Evolutionary conservation across 768 basidiomycete genomes (phyloP).

Genomic region (Pisolithus sp.): DNA sequence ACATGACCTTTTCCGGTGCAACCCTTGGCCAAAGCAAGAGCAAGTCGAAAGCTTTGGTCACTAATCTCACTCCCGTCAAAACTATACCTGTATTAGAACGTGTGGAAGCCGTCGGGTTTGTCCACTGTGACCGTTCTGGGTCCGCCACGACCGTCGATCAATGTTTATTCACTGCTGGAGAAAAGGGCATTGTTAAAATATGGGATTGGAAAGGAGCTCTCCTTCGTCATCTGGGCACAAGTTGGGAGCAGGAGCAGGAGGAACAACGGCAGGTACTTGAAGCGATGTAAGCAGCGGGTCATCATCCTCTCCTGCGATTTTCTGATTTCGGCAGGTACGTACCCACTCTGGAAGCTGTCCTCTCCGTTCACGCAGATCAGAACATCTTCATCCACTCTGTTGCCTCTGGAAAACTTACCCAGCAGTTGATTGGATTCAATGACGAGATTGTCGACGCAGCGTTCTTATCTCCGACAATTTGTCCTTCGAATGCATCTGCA

Average conservation of each 20-base stretch:
- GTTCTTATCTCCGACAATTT: slow-evolving; percentile 54
- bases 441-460: slow-evolving; percentile 93
- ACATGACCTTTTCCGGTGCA: slow-evolving; percentile 37
- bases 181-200: slow-evolving; percentile 77
- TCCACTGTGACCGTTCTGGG: slow-evolving; percentile 44
- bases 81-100: slow-evolving; percentile 83
- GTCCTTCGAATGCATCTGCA: slow-evolving; percentile 15
- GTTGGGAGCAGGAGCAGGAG: slow-evolving; percentile 49
- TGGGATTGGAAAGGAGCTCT: slow-evolving; percentile 76
- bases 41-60: slow-evolving; percentile 44
- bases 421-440: slow-evolving; percentile 93
- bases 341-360: slow-evolving; percentile 52
- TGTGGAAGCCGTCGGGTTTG: slow-evolving; percentile 78
- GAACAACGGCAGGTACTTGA: slow-evolving; percentile 81
- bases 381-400: slow-evolving; percentile 92
- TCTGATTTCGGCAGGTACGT: slow-evolving; percentile 52
- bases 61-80: slow-evolving; percentile 55
- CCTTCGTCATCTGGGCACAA: slow-evolving; percentile 50
- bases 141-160: slow-evolving; percentile 36
- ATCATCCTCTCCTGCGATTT: slow-evolving; percentile 2
- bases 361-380: slow-evolving; percentile 92
- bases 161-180: slow-evolving; percentile 84
- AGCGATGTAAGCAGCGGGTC: slow-evolving; percentile 59
- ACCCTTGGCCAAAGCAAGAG: slow-evolving; percentile 28
- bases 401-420: slow-evolving; percentile 50